Evolutionary conservation across 345 rosid genomes (phyloP).

Genomic region (Euclidium syriacum): DNA sequence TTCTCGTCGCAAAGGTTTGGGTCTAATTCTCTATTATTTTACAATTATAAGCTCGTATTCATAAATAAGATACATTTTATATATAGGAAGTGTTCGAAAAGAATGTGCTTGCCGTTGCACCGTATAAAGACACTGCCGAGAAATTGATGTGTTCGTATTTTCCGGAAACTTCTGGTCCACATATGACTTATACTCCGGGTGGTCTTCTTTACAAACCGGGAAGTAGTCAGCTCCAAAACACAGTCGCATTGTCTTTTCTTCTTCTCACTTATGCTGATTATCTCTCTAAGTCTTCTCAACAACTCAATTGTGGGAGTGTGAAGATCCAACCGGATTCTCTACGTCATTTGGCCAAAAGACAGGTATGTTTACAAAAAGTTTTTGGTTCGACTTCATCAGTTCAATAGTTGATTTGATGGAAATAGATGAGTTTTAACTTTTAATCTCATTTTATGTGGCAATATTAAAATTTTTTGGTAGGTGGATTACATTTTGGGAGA

Average conservation of each 20-base stretch:
- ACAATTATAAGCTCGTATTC: no score
- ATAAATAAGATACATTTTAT: no score
- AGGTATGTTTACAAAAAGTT: no score
- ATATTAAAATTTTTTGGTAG: not conserved
- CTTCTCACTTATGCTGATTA: slow-evolving; percentile 76
- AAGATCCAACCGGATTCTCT: slow-evolving; percentile 43
- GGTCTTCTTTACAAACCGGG: slow-evolving; percentile 85
- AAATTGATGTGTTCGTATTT: slow-evolving; percentile 75
- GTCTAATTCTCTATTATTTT: not conserved
- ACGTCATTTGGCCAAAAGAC: slow-evolving; percentile 64
- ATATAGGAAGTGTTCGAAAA: slow-evolving; percentile 74
- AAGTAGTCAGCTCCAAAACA: slow-evolving; percentile 81
- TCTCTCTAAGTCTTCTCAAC: slow-evolving; percentile 60
- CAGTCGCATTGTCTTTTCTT: slow-evolving; percentile 75
- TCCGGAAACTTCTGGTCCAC: slow-evolving; percentile 57
- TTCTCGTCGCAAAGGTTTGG: slow-evolving; percentile 59
- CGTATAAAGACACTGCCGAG: slow-evolving; percentile 71
- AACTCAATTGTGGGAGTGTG: slow-evolving; percentile 48
- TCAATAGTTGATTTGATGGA: no score
- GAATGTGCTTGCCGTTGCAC: slow-evolving; percentile 37
- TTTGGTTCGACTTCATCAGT: no score
- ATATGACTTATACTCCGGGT: slow-evolving; percentile 61
- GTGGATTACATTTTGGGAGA: slow-evolving; percentile 81
- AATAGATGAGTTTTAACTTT: no score
- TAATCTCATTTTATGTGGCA: no score